phyloP scores from a whole-genome alignment of 1,139 yeast species.

The Geotrichum citri-aurantii region DNA sequence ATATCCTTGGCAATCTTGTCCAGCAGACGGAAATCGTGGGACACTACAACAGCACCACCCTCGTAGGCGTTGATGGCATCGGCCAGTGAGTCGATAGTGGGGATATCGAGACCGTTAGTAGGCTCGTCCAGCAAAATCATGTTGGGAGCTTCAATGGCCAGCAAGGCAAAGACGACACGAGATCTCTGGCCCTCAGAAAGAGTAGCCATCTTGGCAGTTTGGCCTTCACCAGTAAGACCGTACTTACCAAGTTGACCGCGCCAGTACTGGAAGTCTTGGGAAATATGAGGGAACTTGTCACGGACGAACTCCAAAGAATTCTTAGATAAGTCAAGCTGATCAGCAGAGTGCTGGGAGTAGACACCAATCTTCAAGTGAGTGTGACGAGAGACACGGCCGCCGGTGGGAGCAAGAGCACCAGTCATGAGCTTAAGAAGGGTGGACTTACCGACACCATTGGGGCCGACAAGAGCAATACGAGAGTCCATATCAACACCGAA shows the following conservation, averaged over 20 bases:
- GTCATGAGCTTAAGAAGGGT: slow-evolving; percentile 94
- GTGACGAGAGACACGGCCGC: slow-evolving; percentile 94
- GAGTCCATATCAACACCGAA: slow-evolving; percentile 99
- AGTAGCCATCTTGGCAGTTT: slow-evolving; percentile 97
- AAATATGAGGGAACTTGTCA: slow-evolving; percentile 79
- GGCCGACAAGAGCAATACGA: slow-evolving; percentile 96
- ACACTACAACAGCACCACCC: slow-evolving; percentile 98
- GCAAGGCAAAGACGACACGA: slow-evolving; percentile 93
- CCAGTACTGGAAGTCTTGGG: slow-evolving; percentile 99
- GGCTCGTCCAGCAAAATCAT: slow-evolving; percentile 96
- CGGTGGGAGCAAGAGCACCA: slow-evolving; percentile 82
- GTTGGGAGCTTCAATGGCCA: slow-evolving; percentile 94
- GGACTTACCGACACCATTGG: slow-evolving; percentile 99
- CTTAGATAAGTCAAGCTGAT: slow-evolving; percentile 92
- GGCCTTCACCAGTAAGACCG: slow-evolving; percentile 98
- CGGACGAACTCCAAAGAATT: slow-evolving; percentile 95
- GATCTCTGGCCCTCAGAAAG: slow-evolving; percentile 99
- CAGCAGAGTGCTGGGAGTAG: slow-evolving; percentile 98
- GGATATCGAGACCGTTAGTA: slow-evolving; percentile 97
- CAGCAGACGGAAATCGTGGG: slow-evolving; percentile 97
- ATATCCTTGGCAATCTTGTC: slow-evolving; percentile 97
- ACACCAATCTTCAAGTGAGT: slow-evolving; percentile 98
- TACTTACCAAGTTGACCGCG: slow-evolving; percentile 97
- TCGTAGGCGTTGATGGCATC: slow-evolving; percentile 89
- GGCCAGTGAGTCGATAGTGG: slow-evolving; percentile 96